These are phyloP conservation scores for Gliomastix tumulicola DNA, from an alignment of 2,329 filamentous ascomycete genomes.

Conservation along the genomic window DNA sequence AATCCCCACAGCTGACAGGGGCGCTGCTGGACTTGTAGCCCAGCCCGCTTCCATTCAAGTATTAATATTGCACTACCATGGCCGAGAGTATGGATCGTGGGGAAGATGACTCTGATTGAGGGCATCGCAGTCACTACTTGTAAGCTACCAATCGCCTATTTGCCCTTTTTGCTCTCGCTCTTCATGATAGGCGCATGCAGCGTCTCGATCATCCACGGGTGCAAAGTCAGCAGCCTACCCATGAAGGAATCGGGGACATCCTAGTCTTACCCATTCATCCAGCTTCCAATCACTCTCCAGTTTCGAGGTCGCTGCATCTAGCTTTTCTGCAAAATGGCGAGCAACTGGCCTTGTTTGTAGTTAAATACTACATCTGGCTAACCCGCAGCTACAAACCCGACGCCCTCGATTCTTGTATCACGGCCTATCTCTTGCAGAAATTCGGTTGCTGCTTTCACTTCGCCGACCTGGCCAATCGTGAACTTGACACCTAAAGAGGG, in stretches of 20 bases:
- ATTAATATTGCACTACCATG: too few species aligned
- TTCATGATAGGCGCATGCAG: background rate
- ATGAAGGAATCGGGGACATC: background rate
- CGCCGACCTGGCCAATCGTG: constrained; percentile 2
- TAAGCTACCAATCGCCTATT: too few species aligned
- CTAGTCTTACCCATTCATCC: constrained; percentile 2
- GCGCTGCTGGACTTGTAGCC: too few species aligned
- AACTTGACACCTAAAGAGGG: constrained; percentile 3
- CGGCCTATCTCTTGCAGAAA: background rate
- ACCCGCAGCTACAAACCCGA: background rate
- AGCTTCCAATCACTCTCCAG: background rate
- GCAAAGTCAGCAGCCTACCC: background rate
- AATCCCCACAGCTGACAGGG: too few species aligned
- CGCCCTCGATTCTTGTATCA: background rate
- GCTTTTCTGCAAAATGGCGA: background rate
- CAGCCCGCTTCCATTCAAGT: too few species aligned
- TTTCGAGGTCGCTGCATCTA: background rate
- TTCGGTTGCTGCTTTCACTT: background rate
- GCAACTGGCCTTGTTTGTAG: background rate
- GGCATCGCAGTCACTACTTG: too few species aligned
- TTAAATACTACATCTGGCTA: background rate
- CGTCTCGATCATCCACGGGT: background rate
- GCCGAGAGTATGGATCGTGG: too few species aligned
- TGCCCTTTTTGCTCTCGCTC: background rate
- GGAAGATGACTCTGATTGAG: too few species aligned